Evolutionary conservation across 345 rosid species (phyloP).

Genomic region (Bruguiera gymnorhiza): DNA sequence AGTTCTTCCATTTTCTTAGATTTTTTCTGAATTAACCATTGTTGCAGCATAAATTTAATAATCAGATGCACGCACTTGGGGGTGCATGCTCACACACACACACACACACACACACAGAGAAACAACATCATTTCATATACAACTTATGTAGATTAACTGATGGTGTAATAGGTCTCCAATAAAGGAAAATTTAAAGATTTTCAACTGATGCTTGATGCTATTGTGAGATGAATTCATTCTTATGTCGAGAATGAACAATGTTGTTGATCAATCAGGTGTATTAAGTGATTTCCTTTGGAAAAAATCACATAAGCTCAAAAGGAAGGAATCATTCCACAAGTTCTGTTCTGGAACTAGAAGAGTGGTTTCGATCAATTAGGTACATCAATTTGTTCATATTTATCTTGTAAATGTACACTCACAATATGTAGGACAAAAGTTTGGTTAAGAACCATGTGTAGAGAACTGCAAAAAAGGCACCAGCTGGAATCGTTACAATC

Average conservation of each 20-base stretch:
- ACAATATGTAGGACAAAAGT: slow-evolving; percentile 57
- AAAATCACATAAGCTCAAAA: slow-evolving; percentile 26
- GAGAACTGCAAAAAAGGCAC: slow-evolving; percentile 70
- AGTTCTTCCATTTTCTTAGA: neutral
- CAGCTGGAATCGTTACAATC: slow-evolving; percentile 88
- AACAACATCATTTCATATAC: too few species aligned
- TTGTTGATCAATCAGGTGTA: neutral
- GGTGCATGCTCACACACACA: neutral
- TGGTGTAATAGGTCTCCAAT: too few species aligned
- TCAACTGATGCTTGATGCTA: too few species aligned
- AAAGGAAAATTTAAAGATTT: too few species aligned
- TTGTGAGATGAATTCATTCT: too few species aligned
- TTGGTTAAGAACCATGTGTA: slow-evolving; percentile 90
- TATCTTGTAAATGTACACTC: slow-evolving; percentile 32
- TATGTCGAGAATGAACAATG: neutral
- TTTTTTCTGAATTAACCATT: neutral
- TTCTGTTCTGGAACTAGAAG: neutral
- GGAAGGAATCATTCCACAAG: slow-evolving; percentile 20
- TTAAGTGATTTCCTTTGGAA: slow-evolving; percentile 18
- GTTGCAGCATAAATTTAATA: too few species aligned
- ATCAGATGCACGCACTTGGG: neutral
- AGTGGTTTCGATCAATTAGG: slow-evolving; percentile 27
- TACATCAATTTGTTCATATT: slow-evolving; percentile 20
- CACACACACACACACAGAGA: too few species aligned
- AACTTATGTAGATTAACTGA: too few species aligned